A percentile compares a stretch with the other conserved stretches of the same genome.
These are phyloP conservation scores for Hyparrhenia diplandra DNA, from an alignment of 176 grass and related monocot species.

Conservation along the genomic window DNA sequence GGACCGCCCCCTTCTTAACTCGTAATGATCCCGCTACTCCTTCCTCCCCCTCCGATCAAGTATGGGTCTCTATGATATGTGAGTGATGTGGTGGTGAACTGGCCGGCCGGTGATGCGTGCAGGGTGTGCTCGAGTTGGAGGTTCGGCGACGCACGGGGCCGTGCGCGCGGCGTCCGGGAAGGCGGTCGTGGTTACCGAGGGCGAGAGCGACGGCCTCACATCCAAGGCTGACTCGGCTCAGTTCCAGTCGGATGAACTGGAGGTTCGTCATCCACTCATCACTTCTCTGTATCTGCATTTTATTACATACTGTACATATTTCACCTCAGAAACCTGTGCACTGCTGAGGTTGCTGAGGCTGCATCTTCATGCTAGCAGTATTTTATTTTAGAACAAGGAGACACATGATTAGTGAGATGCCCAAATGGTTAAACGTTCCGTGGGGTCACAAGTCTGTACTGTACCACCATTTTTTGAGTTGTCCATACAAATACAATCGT, in stretches of 20 bases:
- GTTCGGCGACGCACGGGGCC: conserved; percentile 11
- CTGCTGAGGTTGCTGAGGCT: background rate
- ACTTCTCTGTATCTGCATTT: background rate
- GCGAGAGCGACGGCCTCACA: conserved; percentile 38
- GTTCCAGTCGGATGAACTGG: conserved; percentile 30
- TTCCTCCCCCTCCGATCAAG: background rate
- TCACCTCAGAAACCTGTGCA: background rate
- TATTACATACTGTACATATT: background rate
- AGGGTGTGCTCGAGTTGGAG: conserved; percentile 27
- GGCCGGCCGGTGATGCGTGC: conserved; percentile 19
- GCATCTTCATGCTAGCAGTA: background rate
- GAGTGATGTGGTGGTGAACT: conserved; percentile 16
- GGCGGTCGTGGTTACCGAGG: conserved; percentile 53
- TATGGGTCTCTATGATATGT: background rate
- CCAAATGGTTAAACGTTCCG: background rate
- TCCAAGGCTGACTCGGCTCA: conserved; percentile 20
- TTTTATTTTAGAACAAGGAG: background rate
- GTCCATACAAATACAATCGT: background rate
- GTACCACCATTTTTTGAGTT: background rate
- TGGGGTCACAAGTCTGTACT: background rate
- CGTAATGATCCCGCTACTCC: conserved; percentile 21
- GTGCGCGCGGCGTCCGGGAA: conserved; percentile 33
- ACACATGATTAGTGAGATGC: background rate
- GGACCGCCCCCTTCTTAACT: conserved; percentile 5
- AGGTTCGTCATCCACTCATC: conserved; percentile 29